These are phyloP conservation scores for Neurospora intermedia DNA, from an alignment of 495 filamentous ascomycete genomes.

Conservation along the genomic window DNA sequence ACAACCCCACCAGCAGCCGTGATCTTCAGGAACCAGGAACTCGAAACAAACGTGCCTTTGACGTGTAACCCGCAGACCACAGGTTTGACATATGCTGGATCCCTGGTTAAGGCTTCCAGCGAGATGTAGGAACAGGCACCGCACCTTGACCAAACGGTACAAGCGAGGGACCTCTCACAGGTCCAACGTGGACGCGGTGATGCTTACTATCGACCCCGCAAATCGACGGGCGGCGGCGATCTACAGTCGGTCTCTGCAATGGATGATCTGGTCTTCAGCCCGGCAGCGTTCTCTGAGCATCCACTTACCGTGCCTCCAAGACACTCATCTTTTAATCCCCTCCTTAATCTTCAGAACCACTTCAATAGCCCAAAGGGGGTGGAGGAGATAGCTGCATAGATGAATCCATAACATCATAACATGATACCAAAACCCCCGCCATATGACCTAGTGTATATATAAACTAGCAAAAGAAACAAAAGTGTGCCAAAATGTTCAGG, in stretches of 20 bases:
- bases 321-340: background rate
- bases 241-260: background rate
- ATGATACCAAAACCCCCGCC: background rate
- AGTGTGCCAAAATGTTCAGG: background rate
- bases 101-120: background rate
- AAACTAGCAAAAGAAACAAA: background rate
- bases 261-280: background rate
- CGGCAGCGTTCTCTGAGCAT: background rate
- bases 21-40: too few species aligned
- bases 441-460: background rate
- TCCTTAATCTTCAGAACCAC: background rate
- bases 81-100: background rate
- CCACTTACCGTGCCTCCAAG: too few species aligned
- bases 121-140: background rate
- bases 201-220: background rate
- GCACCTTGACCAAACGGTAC: background rate
- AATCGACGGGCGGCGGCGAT: too few species aligned
- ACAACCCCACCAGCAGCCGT: too few species aligned
- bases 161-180: background rate
- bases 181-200: background rate
- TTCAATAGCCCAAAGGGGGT: background rate
- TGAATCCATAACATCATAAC: background rate
- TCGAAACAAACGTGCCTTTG: too few species aligned
- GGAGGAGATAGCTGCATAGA: background rate
- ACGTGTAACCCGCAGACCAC: too few species aligned